Conservation (phyloP, 1,139 yeast genomes). For the Geotrichum restrictum region DNA sequence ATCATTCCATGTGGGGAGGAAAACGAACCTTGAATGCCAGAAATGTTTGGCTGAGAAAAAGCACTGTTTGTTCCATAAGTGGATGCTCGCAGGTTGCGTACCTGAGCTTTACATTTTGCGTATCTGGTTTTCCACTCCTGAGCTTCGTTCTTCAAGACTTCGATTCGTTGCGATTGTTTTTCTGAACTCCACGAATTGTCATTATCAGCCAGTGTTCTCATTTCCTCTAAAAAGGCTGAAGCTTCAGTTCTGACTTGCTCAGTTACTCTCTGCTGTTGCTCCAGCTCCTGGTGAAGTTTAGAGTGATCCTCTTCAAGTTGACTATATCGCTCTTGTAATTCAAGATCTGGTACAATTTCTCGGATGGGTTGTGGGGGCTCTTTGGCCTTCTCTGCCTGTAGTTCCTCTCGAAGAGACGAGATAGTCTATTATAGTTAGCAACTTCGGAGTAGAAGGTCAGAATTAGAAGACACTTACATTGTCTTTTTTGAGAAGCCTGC, state of each 20-base stretch:
- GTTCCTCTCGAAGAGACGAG: conserved; percentile 16
- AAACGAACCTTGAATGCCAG: conserved; percentile 2
- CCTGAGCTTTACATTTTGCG: conserved; percentile 34
- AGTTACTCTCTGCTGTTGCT: conserved; percentile 39
- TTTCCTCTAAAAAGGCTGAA: conserved; percentile 40
- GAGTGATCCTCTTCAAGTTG: conserved; percentile 27
- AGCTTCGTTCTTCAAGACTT: conserved; percentile 36
- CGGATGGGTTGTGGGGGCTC: not conserved
- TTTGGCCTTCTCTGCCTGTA: not conserved
- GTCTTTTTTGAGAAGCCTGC: conserved; percentile 24
- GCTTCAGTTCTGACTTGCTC: conserved; percentile 45
- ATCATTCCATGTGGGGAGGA: conserved; percentile 28
- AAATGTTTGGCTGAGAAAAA: conserved; percentile 9
- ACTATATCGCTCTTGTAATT: conserved; percentile 25
- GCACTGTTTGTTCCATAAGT: conserved; percentile 25
- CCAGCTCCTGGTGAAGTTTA: conserved; percentile 32
- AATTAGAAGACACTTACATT: conserved; percentile 17
- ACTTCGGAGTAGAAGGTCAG: too few species aligned
- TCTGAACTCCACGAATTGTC: conserved; percentile 31
- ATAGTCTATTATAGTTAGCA: conserved; percentile 11
- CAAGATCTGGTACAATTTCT: conserved; percentile 4
- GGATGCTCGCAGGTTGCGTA: conserved; percentile 33
- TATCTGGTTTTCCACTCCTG: conserved; percentile 40
- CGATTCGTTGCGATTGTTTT: conserved; percentile 31
- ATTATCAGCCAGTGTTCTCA: conserved; percentile 39